Evolutionary conservation across 1,139 yeast genomes (phyloP).

Genomic region (Suhomyces anneliseae): DNA sequence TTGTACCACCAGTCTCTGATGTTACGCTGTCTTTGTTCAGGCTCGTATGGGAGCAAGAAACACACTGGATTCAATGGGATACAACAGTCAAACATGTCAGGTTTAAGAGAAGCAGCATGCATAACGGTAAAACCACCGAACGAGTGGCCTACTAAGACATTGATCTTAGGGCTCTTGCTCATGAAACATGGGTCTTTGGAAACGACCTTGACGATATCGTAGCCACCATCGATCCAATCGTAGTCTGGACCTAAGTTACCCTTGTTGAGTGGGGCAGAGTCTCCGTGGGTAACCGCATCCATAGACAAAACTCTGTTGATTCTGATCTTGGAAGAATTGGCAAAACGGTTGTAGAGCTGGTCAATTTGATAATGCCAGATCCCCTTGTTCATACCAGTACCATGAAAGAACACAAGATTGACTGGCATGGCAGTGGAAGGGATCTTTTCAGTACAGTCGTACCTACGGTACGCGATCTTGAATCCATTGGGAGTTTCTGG

Average conservation of each 20-base stretch:
- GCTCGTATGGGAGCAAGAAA: neutral
- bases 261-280: conserved; percentile 10
- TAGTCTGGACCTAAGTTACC: conserved; percentile 6
- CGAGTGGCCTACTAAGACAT: conserved; percentile 14
- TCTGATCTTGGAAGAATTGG: conserved; percentile 15
- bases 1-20: conserved; percentile 2
- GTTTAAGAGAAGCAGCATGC: conserved; percentile 7
- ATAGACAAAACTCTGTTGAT: conserved; percentile 11
- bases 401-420: conserved; percentile 12
- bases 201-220: conserved; percentile 8
- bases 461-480: conserved; percentile 16
- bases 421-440: neutral
- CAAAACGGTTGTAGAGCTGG: conserved; percentile 5
- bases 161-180: conserved; percentile 1
- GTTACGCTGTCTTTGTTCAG: neutral
- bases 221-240: conserved; percentile 12
- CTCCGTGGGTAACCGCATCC: conserved; percentile 13
- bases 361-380: conserved; percentile 13
- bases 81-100: conserved; percentile 5
- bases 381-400: conserved; percentile 16
- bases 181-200: conserved; percentile 6
- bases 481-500: conserved; percentile 5
- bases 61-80: conserved; percentile 13
- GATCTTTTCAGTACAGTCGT: conserved; percentile 3
- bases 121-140: conserved; percentile 11